Evolutionary conservation across 805 yeast species (phyloP), one percentile per base, ranked within the genome.

Genomic region (Blastobotrys americana): DNA sequence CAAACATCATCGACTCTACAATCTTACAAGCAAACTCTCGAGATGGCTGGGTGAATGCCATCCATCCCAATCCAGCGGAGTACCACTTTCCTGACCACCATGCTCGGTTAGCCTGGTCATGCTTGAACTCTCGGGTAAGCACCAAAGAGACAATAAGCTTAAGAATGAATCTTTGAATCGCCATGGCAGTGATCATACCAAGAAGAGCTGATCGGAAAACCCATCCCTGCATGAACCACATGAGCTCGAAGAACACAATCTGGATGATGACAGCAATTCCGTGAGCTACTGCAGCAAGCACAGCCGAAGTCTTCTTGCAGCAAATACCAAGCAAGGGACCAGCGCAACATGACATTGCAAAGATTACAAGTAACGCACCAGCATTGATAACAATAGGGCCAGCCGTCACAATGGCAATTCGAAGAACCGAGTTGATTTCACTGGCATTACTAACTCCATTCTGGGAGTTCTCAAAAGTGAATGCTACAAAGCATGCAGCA

Each of bases 31-130:
- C 75, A 61, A 86, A 86, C 72, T 93, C 99, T 75, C 99, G 86
- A 43, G 84, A 63, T 51, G 98, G 98, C 72, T 90, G 97, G 27
- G 97, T 82, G 74, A 84, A 77, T 17, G 97, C 96, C 76, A 82
- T 79, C 78, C 82, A 80, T 48, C 97, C 98, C 67, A 90, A 70
- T 61, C 95, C 93, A 49, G 85, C 74, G 48, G 95, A 93, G 66
- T 89, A 88, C 99, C 99, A 93, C 69, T 88, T 89, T 76, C 99
- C 99, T 47, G 96, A 85, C 99, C 99, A 93, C 94, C 95, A 93
- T 22, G 98, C 97, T 57, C 95, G 84, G 72, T 93, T 93, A 31
- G 97, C 74, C 62, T 82, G 86, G 69, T 90, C 97, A 58, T 84
- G 85, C 80, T 87, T 87, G 74, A 88, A 88, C 71, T 93, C 99